A percentile compares a stretch with the other conserved stretches of the same genome.
Conservation (phyloP, 805 yeast genomes). For the Candida hispaniensis region DNA sequence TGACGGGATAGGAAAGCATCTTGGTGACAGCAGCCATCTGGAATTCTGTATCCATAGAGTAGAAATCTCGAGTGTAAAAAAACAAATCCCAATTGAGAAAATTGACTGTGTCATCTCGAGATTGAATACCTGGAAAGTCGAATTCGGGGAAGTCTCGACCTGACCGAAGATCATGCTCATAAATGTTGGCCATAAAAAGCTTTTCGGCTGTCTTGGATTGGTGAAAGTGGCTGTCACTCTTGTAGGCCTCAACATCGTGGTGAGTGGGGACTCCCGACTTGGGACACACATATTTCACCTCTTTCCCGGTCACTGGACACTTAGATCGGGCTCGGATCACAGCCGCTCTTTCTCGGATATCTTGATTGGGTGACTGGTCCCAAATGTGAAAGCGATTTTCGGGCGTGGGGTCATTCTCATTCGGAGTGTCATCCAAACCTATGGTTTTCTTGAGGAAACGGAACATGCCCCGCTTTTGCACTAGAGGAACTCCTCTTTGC, state of each 20-base stretch:
- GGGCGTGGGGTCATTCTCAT: slow-evolving; percentile 50
- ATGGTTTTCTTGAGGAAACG: slow-evolving; percentile 29
- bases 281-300: slow-evolving; percentile 82
- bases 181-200: slow-evolving; percentile 77
- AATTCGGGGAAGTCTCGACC: slow-evolving; percentile 94
- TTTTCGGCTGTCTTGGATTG: slow-evolving; percentile 52
- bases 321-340: slow-evolving; percentile 74
- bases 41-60: slow-evolving; percentile 94
- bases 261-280: slow-evolving; percentile 94
- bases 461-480: slow-evolving; percentile 17
- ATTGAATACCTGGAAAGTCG: slow-evolving; percentile 77
- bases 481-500: no score
- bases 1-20: slow-evolving; percentile 84
- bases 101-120: slow-evolving; percentile 60
- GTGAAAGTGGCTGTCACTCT: slow-evolving; percentile 64
- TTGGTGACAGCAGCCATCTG: slow-evolving; percentile 92
- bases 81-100: slow-evolving; percentile 85
- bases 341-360: slow-evolving; percentile 83
- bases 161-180: slow-evolving; percentile 88
- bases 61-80: slow-evolving; percentile 84
- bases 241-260: slow-evolving; percentile 84
- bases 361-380: slow-evolving; percentile 88
- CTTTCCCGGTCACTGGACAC: slow-evolving; percentile 80
- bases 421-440: slow-evolving; percentile 53
- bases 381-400: slow-evolving; percentile 73